A percentile compares a stretch with the other conserved stretches of the same genome.
Conservation (phyloP, 176 grass and related monocot species). For the Triticum dicoccoides region DNA sequence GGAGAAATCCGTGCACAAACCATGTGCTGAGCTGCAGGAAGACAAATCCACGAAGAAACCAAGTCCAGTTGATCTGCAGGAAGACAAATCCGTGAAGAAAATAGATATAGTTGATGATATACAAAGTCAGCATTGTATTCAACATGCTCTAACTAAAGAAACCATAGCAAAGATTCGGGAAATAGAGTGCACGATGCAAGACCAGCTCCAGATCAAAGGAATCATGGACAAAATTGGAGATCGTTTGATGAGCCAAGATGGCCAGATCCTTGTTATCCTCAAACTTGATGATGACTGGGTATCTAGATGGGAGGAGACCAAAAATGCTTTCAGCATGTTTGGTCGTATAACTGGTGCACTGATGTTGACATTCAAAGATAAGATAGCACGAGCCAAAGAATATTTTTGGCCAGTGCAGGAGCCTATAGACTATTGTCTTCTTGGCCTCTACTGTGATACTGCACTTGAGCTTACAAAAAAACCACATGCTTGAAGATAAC, state of each 20-base stretch:
- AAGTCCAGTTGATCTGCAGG: too few species aligned
- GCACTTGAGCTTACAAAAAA: neutral
- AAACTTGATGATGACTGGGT: neutral
- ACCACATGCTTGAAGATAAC: neutral
- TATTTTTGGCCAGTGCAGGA: neutral
- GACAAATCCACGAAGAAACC: too few species aligned
- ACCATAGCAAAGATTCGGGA: neutral
- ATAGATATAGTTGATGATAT: neutral
- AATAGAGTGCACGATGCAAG: rapidly evolving
- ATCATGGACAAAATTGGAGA: too few species aligned
- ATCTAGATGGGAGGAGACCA: neutral
- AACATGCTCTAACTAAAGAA: neutral
- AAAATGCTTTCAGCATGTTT: neutral
- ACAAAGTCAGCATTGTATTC: neutral
- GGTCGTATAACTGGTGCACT: neutral
- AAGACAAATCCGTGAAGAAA: neutral
- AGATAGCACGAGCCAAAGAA: neutral
- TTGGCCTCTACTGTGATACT: neutral
- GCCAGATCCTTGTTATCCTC: neutral
- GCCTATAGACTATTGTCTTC: neutral
- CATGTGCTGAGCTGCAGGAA: too few species aligned
- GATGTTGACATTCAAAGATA: neutral
- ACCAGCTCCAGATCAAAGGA: neutral
- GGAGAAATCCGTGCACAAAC: neutral
- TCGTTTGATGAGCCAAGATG: too few species aligned